Conservation (phyloP, 2,329 filamentous ascomycete species). For the Amauroascus niger region DNA sequence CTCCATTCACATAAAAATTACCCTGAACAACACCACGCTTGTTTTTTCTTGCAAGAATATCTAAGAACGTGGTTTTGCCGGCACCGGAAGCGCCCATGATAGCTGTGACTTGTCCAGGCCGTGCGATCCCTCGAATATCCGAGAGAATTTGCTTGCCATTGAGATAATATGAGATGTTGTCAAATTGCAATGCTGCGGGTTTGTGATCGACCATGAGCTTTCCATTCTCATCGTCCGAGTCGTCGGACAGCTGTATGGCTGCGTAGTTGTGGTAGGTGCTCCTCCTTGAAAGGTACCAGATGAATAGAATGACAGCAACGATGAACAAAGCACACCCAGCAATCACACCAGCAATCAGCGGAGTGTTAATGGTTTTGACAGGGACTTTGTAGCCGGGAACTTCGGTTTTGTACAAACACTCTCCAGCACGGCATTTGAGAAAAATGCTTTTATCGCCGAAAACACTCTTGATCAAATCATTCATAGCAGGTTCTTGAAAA, state of each 20-base stretch:
- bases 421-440: constrained; percentile 70
- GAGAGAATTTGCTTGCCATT: constrained; percentile 80
- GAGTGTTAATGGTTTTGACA: constrained; percentile 92
- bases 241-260: constrained; percentile 67
- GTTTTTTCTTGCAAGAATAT: constrained; percentile 93
- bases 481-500: constrained; percentile 88
- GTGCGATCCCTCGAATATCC: constrained; percentile 73
- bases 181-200: constrained; percentile 77
- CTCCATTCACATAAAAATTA: constrained; percentile 85
- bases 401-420: constrained; percentile 87
- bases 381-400: constrained; percentile 83
- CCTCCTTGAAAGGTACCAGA: constrained; percentile 82
- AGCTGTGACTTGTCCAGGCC: constrained; percentile 87
- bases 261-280: constrained; percentile 53
- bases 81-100: constrained; percentile 98
- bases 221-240: constrained; percentile 75
- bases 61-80: constrained; percentile 93
- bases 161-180: constrained; percentile 75
- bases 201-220: constrained; percentile 89
- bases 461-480: constrained; percentile 73
- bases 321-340: constrained; percentile 77
- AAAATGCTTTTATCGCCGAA: constrained; percentile 89
- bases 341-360: constrained; percentile 87
- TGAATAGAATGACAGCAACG: constrained; percentile 68
- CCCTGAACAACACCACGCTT: constrained; percentile 73